phyloP scores from a whole-genome alignment of 768 basidiomycete species.

The Amanita muscaria region DNA sequence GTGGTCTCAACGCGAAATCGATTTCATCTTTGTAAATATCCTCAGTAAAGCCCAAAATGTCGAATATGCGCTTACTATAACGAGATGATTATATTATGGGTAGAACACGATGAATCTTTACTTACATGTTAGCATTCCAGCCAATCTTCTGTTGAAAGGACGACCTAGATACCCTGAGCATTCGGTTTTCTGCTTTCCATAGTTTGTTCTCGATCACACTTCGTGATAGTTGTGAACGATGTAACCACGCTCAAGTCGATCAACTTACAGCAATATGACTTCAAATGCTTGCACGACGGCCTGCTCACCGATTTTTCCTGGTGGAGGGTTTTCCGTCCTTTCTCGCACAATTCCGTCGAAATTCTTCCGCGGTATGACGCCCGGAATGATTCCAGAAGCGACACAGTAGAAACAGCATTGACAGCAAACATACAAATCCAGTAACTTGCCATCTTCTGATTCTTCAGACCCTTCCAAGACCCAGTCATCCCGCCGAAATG shows the following conservation, averaged over 20 bases:
- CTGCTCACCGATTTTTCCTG: slow-evolving; percentile 45
- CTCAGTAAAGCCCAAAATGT: slow-evolving; percentile 33
- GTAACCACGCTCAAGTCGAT: too few species aligned
- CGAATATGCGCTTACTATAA: slow-evolving; percentile 36
- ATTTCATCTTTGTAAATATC: slow-evolving; percentile 28
- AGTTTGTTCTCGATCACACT: slow-evolving; percentile 71
- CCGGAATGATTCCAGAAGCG: slow-evolving; percentile 62
- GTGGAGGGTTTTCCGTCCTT: slow-evolving; percentile 47
- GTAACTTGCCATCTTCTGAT: slow-evolving; percentile 39
- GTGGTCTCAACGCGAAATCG: slow-evolving; percentile 45
- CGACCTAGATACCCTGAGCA: slow-evolving; percentile 42
- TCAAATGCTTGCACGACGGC: slow-evolving; percentile 53
- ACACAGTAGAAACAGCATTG: slow-evolving; percentile 73
- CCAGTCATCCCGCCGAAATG: slow-evolving; percentile 53
- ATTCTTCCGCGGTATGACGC: slow-evolving; percentile 55
- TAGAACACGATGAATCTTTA: background rate
- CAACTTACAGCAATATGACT: slow-evolving; percentile 58
- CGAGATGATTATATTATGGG: slow-evolving; percentile 5
- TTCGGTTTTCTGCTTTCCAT: slow-evolving; percentile 60
- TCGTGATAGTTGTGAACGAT: too few species aligned
- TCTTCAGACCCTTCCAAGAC: slow-evolving; percentile 36
- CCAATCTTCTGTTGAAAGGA: slow-evolving; percentile 60
- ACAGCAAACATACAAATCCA: slow-evolving; percentile 80
- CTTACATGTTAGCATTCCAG: slow-evolving; percentile 55
- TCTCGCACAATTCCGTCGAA: slow-evolving; percentile 59